Evolutionary conservation across 768 basidiomycete species (phyloP), one percentile per base, ranked within the genome.

Genomic region (Suillus ampliporus): DNA sequence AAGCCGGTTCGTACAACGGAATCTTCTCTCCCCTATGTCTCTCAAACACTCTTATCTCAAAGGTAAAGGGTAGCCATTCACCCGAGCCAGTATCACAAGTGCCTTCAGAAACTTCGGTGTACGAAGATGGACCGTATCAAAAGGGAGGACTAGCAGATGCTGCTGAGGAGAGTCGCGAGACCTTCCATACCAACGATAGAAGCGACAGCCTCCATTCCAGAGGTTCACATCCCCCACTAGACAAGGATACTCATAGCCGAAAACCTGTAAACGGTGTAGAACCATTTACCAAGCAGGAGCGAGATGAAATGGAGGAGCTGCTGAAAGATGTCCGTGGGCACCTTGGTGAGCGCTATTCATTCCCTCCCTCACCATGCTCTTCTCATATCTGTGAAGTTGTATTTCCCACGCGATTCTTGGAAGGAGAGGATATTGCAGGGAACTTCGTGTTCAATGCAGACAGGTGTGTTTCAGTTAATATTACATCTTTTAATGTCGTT

Each of bases 391-490:
- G 10, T n/a, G 43, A 67, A 97, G 96, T 98, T 43, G 60, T 93
- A 13, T 92, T 92, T 77, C 89, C 96, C 2, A 91, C 82, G 17
- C 86, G 88, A 13, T 98, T 98, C 79, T 71, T 99, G 64, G 96
- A 98, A 75, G 91, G 87, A n/a, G 96, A 98, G 76, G 94, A 97
- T 71, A 82, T 87, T 1, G 89, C 91, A 7, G 90, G 96, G 67
- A 98, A 99, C 74, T 97, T 97, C 80, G 77, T 97, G 64, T 97
- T 97, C 78, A 93, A 92, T 70, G 86, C 93, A 34, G 95, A 97
- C 71, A 83, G 84, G 91, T 89, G 65, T 63, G 83, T 72, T 35
- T 11, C 11, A 13, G 50, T 9, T 46, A 37, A 47, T 40, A 40
- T 17, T 17, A 38, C 52, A 21, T 3, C 48, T 43, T 15, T 28